Conservation (phyloP, 75 land plant species). For the Picea sitchensis region DNA sequence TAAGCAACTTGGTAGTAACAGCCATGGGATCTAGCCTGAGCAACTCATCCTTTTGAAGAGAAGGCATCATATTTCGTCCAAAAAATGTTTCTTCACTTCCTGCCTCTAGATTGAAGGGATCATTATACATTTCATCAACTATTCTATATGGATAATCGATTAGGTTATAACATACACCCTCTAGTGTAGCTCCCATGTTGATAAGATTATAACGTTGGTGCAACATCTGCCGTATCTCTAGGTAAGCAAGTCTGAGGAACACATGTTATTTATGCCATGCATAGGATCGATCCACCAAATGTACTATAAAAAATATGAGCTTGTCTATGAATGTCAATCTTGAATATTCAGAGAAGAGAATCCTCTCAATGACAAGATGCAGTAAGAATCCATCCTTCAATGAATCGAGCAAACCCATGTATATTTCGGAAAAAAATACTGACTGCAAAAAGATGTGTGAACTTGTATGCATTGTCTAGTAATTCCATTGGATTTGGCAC, state of each 20-base stretch:
- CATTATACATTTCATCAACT: slow-evolving; percentile 35
- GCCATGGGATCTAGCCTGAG: too few species aligned
- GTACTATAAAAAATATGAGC: slow-evolving; percentile 5
- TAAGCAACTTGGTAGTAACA: too few species aligned
- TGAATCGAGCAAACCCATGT: too few species aligned
- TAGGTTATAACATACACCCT: slow-evolving; percentile 2
- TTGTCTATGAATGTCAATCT: too few species aligned
- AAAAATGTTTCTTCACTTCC: slow-evolving; percentile 41
- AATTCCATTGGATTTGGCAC: too few species aligned
- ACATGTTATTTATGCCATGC: slow-evolving; percentile 61
- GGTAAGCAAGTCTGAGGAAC: slow-evolving; percentile 36
- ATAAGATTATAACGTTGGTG: slow-evolving; percentile 54
- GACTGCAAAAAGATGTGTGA: too few species aligned
- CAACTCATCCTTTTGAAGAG: slow-evolving; percentile 14
- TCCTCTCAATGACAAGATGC: too few species aligned
- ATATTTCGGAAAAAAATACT: too few species aligned
- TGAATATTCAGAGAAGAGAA: too few species aligned
- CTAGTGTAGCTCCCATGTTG: slow-evolving; percentile 26
- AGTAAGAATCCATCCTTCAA: too few species aligned
- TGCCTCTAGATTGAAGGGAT: slow-evolving; percentile 18
- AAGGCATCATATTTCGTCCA: slow-evolving; percentile 52
- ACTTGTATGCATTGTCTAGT: too few species aligned
- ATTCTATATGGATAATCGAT: slow-evolving; percentile 21
- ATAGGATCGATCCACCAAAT: slow-evolving; percentile 33
- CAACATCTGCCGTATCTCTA: slow-evolving; percentile 43